Base-by-base conservation (phyloP, 495 filamentous ascomycete species). In the Podospora bellae-mahoneyi region DNA sequence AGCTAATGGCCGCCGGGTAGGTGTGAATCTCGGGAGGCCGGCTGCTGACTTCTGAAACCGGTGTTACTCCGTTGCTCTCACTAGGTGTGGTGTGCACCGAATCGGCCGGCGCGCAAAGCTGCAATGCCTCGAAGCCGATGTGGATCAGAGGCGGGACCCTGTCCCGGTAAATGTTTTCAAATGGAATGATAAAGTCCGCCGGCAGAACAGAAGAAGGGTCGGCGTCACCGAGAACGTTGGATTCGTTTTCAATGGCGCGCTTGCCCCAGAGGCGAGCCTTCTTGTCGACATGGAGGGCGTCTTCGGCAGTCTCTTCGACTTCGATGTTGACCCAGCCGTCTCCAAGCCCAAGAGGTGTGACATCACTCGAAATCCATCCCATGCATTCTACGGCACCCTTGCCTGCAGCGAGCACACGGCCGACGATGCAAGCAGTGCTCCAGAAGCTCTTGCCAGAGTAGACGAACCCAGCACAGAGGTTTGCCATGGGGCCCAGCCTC, bases 351-450 rank as follows among this genome's bases (percentile, higher is more conserved):
- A 80, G 76, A 4, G 89, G 89, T 7, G 83, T 68, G 5, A 88
- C 76, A 27, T 85, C 78, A 60, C 85, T 86, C 19, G 87, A 87
- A 19, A 93, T 83, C 91, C 91, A 94, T 2, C 90, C 90, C 86
- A 92, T 90, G 69, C 89, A 92, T 68, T 91, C 90, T n/a, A 82
- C 84, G 19, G 88, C 85, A 9, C 86, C 88, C 28, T 85, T 81
- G 10, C 86, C 76, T 44, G 88, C 86, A 66, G 89, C 88, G 26
- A 96, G 72, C 0, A 96, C 90, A 39, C 91, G 86, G 7, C 91
- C 91, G 27, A 93, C 86, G 56, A 95, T 83, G 72, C 90, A 92
- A 57, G 84, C 79, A 39, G 90, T 93, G 76, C 91, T 94, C 92
- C 92, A 96, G 82, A 90, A 95, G 65, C 87, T 93, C 69, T 85